Evolutionary conservation across 495 filamentous ascomycete genomes (phyloP), one percentile per base, ranked within the genome.

Genomic region (Neurospora sp.): DNA sequence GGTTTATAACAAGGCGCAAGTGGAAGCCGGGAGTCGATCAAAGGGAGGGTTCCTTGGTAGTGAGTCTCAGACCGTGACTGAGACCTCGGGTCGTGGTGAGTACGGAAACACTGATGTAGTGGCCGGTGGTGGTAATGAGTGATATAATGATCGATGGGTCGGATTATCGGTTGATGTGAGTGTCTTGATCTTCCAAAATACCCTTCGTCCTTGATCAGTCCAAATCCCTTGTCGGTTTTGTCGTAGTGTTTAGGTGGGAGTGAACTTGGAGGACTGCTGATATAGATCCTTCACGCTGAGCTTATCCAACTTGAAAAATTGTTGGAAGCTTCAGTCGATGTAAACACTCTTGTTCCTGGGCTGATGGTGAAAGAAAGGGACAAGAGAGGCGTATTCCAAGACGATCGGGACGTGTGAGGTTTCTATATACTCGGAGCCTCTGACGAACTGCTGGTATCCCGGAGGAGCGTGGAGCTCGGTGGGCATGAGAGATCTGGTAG

Each of bases 401-500:
- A 65, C 27, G 53, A 65, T 65, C 53, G 72, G 76, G 70, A 75
- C 76, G 73, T 41, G 70, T 76, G 78, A 78, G 76, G 78, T 76
- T 80, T 79, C 76, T 79, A 80, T 77, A 80, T 80, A 80, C 70
- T 35, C 53, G 53, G 53, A 65, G 53, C 53, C 75, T 71, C 70
- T 71, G 61, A 71, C 41, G 65, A 45, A 70, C 79, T 65, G 53
- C 53, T 65, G 14, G 12, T 65, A 74, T 78, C 76, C 78, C 71
- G 69, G 71, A 73, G 72, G 72, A 74, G 73, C 53, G 53, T 27
- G 71, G 72, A n/a, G 45, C 76, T 80, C 53, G 75, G 79, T 80
- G 79, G 78, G 77, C 71, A 73, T 74, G 78, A 77, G 78, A 78
- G 79, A 78, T 79, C 75, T 71, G 45, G 73, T 75, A 76, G 74